A percentile compares a stretch with the other conserved stretches of the same genome.
These are phyloP conservation scores for Penicillium desertorum DNA, from an alignment of 495 filamentous ascomycete species.

Conservation along the genomic window DNA sequence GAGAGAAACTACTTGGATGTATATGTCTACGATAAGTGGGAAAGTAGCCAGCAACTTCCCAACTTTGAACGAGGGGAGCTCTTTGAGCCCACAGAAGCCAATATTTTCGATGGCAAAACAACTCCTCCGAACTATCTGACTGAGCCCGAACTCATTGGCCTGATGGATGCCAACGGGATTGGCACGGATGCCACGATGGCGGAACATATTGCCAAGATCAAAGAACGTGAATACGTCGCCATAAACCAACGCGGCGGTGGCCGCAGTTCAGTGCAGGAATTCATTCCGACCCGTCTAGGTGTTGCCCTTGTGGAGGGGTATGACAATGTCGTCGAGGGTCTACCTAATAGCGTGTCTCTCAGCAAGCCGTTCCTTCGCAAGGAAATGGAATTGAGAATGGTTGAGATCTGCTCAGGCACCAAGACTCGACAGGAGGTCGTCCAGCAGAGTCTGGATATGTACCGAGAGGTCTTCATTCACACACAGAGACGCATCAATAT, in stretches of 20 bases:
- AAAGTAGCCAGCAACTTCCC: constrained; percentile 79
- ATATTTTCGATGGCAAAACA: constrained; percentile 85
- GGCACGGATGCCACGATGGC: constrained; percentile 99
- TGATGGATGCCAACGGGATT: constrained; percentile 99
- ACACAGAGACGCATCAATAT: constrained; percentile 70
- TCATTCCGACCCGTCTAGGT: constrained; percentile 87
- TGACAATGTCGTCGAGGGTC: constrained; percentile 70
- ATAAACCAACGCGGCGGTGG: constrained; percentile 56
- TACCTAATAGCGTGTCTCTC: constrained; percentile 73
- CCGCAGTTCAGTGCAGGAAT: constrained; percentile 67
- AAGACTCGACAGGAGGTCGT: constrained; percentile 72
- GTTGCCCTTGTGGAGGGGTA: constrained; percentile 92
- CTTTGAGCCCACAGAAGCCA: constrained; percentile 87
- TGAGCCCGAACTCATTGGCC: constrained; percentile 91
- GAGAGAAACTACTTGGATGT: constrained; percentile 93
- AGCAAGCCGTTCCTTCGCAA: constrained; percentile 97
- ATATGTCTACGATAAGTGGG: constrained; percentile 95
- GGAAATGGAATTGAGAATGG: constrained; percentile 96
- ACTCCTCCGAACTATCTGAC: constrained; percentile 81
- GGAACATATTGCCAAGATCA: constrained; percentile 94
- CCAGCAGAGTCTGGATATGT: constrained; percentile 76
- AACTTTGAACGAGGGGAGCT: constrained; percentile 71
- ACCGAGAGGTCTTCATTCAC: constrained; percentile 77
- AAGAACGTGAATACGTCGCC: constrained; percentile 79
- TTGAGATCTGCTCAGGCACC: constrained; percentile 87